These are phyloP conservation scores for Ganoderma boninense DNA, from an alignment of 1,284 basidiomycete genomes.

Conservation along the genomic window DNA sequence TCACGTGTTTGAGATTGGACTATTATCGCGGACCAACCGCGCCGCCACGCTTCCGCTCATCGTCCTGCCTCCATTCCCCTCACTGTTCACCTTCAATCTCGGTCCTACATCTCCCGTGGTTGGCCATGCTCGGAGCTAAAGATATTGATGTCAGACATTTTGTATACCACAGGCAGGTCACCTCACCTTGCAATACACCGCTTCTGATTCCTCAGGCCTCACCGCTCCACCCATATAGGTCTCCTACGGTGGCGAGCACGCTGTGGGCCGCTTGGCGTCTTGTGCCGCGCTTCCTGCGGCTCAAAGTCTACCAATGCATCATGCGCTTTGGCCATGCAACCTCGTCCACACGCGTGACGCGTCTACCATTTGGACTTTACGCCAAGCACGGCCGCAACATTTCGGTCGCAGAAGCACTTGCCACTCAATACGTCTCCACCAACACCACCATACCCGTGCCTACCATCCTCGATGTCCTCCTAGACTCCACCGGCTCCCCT, in stretches of 20 bases:
- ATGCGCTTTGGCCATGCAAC: background rate
- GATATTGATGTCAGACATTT: background rate
- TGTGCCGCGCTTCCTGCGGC: background rate
- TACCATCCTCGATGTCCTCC: slow-evolving; percentile 26
- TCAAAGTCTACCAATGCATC: background rate
- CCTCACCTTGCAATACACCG: no score
- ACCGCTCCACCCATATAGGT: no score
- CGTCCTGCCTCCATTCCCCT: slow-evolving; percentile 44
- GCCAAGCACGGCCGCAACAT: background rate
- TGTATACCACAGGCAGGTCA: background rate
- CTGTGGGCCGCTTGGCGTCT: background rate
- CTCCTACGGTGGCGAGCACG: background rate
- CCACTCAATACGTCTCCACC: slow-evolving; percentile 19
- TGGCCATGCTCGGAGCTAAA: background rate
- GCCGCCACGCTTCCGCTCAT: slow-evolving; percentile 47
- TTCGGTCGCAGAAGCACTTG: slow-evolving; percentile 4
- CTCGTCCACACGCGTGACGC: background rate
- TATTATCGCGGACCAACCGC: no score
- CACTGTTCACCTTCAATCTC: no score
- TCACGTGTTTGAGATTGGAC: no score
- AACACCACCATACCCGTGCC: slow-evolving; percentile 31
- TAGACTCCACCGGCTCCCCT: background rate
- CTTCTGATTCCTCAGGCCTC: no score
- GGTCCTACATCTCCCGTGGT: no score
- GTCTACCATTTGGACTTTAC: background rate